Base-by-base conservation (phyloP, 1,284 basidiomycete genomes). In the Melampsora larici-populina region DNA sequence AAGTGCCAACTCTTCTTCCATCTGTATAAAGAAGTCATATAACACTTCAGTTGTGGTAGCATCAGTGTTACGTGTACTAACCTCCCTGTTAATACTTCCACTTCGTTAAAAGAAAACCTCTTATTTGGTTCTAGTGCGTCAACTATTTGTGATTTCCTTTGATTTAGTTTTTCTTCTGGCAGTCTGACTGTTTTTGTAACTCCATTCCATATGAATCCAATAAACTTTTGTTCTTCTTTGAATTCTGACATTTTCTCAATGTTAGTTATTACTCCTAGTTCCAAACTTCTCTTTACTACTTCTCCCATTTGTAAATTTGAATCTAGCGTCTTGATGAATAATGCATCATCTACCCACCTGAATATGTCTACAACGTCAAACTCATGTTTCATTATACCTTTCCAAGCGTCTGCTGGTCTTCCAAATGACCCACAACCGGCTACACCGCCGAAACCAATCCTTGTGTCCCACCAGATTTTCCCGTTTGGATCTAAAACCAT, bases 391-490 rank as follows among this genome's bases (percentile, higher is more conserved):
- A 70, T 49, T 1, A 70, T 51, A 3, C 29, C 48, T 58, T 70
- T 49, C 68, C 68, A 70, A n/a, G n/a, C 68, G 21, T 58, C 68
- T 31, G 68, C 31, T 8, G 51, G 48, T 18, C 46, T 13, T 18
- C 68, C 68, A 55, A 70, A 70, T 0, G 68, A 51, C 1, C 68
- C 68, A 36, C 68, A 70, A 33, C 68, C 68, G 5, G 68, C 68
- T 55, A 70, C 31, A 1, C 68, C 24, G 8, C 46, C n/a, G n/a
- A n/a, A n/a, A n/a, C n/a, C n/a, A n/a, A n/a, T n/a, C n/a, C n/a
- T n/a, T n/a, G n/a, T n/a, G 64, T 66, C 62, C 36, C 7, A 6
- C 5, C 7, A 24, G 21, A 64, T 18, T 6, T 64, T 64, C 2
- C n/a, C 29, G 62, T 64, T 33, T 2, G 29, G 29, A 21, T 64